phyloP scores from a whole-genome alignment of 768 basidiomycete genomes.

The Hygrophorus pudorinus region DNA sequence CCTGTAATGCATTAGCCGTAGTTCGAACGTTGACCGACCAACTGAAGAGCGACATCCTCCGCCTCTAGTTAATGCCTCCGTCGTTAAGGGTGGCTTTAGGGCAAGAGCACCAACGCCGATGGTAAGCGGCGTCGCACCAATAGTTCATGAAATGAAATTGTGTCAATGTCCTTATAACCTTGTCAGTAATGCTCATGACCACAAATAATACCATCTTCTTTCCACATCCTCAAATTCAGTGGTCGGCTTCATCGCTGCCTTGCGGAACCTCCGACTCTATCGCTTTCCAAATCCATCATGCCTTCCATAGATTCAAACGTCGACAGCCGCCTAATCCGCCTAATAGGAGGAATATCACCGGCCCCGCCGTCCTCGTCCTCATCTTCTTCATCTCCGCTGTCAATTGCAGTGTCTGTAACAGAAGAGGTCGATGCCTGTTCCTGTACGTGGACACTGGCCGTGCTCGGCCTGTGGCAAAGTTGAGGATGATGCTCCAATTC shows the following conservation, averaged over 20 bases:
- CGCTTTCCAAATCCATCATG: slow-evolving; percentile 38
- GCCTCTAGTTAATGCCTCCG: too few relatives aligned
- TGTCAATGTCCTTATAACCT: too few relatives aligned
- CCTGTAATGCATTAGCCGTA: too few relatives aligned
- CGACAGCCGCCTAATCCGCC: slow-evolving; percentile 30
- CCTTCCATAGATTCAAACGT: slow-evolving; percentile 41
- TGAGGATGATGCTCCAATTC: slow-evolving; percentile 5
- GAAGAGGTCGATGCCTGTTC: slow-evolving; percentile 9
- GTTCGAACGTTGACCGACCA: too few relatives aligned
- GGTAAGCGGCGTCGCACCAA: too few relatives aligned
- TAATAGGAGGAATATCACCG: slow-evolving; percentile 6
- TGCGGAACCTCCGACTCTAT: slow-evolving; percentile 7
- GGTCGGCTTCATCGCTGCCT: background rate
- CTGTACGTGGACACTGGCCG: background rate
- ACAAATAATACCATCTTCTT: too few relatives aligned
- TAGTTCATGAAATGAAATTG: too few relatives aligned
- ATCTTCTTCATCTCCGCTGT: slow-evolving; percentile 16
- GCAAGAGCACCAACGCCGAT: too few relatives aligned
- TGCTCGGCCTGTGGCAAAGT: background rate
- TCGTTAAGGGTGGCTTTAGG: too few relatives aligned
- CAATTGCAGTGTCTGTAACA: slow-evolving; percentile 4
- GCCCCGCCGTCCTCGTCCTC: background rate
- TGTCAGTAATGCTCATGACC: too few relatives aligned
- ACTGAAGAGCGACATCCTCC: too few relatives aligned
- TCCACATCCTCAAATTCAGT: too few relatives aligned